A percentile compares a stretch with the other conserved stretches of the same genome.
phyloP scores from a whole-genome alignment of 805 yeast species.

The Candida arabinofermentans region DNA sequence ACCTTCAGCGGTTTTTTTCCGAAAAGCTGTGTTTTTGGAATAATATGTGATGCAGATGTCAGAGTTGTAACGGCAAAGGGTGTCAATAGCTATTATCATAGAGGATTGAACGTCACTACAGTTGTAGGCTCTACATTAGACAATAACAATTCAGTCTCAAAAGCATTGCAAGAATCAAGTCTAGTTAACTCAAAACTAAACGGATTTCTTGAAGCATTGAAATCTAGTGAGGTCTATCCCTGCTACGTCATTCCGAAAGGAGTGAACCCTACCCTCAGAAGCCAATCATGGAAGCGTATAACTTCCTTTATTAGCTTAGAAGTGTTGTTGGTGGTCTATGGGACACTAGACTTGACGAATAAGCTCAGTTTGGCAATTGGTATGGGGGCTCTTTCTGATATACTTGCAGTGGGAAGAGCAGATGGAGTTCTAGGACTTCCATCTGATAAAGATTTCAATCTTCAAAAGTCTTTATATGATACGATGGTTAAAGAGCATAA shows the following conservation, averaged over 20 bases:
- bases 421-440: constrained; percentile 28
- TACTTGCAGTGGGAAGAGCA: constrained; percentile 18
- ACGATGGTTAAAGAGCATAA: constrained; percentile 20
- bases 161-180: constrained; percentile 20
- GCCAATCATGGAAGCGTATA: constrained; percentile 28
- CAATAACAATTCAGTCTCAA: constrained; percentile 3
- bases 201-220: constrained; percentile 18
- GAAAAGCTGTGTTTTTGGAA: constrained; percentile 15
- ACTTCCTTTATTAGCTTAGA: constrained; percentile 24
- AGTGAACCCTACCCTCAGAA: constrained; percentile 23
- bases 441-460: constrained; percentile 11
- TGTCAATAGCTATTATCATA: constrained; percentile 16
- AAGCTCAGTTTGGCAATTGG: constrained; percentile 6
- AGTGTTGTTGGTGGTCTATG: constrained; percentile 19
- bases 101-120: constrained; percentile 22
- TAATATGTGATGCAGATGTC: constrained; percentile 25
- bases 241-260: constrained; percentile 24
- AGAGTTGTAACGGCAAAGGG: constrained; percentile 9
- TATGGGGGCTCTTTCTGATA: constrained; percentile 21
- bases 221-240: constrained; percentile 23
- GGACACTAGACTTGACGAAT: constrained; percentile 12
- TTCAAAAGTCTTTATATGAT: constrained; percentile 13
- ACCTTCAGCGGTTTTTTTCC: constrained; percentile 10
- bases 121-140: constrained; percentile 22
- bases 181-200: constrained; percentile 15